Evolutionary conservation across 2,329 filamentous ascomycete genomes (phyloP).

Genomic region (Falciphora oryzae): DNA sequence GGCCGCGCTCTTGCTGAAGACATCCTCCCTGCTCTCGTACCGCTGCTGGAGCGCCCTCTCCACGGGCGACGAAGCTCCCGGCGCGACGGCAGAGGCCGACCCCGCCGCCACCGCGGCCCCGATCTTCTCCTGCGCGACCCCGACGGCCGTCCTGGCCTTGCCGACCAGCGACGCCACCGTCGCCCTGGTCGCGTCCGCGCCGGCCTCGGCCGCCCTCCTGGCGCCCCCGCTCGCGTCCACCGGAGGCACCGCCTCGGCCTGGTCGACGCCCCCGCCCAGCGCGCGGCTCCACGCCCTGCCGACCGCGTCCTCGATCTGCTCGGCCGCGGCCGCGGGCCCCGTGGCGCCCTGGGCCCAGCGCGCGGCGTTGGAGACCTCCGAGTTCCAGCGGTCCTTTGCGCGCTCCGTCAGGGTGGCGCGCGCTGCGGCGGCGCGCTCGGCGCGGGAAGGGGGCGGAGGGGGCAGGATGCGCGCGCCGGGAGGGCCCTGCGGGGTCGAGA

Average conservation of each 20-base stretch:
- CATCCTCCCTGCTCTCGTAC: constrained; percentile 37
- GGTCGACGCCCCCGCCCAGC: constrained; percentile 28
- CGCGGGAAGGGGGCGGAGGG: constrained; percentile 39
- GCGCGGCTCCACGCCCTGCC: constrained; percentile 38
- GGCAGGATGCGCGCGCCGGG: constrained; percentile 28
- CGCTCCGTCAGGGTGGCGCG: constrained; percentile 55
- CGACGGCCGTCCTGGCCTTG: constrained; percentile 30
- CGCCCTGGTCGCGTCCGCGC: constrained; percentile 27
- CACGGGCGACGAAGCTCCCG: constrained; percentile 29
- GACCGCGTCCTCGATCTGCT: constrained; percentile 47
- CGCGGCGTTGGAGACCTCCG: constrained; percentile 62
- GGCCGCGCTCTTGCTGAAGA: constrained; percentile 42
- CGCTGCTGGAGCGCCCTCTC: constrained; percentile 47
- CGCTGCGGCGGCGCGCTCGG: constrained; percentile 44
- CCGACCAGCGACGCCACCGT: constrained; percentile 30
- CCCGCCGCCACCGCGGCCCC: constrained; percentile 24
- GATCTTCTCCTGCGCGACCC: constrained; percentile 30
- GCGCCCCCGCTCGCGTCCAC: constrained; percentile 17
- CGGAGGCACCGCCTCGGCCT: constrained; percentile 17
- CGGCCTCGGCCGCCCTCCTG: constrained; percentile 22
- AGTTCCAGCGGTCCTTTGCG: constrained; percentile 74
- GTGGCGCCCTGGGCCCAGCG: constrained; percentile 50
- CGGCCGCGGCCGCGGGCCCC: constrained; percentile 15
- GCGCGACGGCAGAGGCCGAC: constrained; percentile 22
- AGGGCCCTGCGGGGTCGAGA: constrained; percentile 39